Percentiles rank a stretch among this genome's conserved stretches.
phyloP scores from a whole-genome alignment of 495 filamentous ascomycete genomes.

The Rostrohypoxylon terebratum region DNA sequence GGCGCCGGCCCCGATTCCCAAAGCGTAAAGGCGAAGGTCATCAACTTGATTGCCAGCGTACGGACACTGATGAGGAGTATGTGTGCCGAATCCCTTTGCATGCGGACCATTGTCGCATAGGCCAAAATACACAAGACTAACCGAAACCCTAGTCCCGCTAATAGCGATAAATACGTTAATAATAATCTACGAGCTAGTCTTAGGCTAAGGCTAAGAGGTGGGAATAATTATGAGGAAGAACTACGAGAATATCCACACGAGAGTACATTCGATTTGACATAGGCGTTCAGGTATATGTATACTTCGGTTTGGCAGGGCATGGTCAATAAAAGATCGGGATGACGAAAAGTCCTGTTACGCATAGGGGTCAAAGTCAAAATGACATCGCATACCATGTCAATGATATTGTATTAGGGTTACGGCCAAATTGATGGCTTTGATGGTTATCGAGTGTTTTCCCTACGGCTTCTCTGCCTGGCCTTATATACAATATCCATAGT shows the following conservation, averaged over 20 bases:
- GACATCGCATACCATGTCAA: not conserved
- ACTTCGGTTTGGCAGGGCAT: constrained; percentile 25
- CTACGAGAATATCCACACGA: constrained; percentile 20
- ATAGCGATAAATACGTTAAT: constrained; percentile 92
- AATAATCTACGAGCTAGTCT: constrained; percentile 87
- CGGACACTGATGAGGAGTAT: constrained; percentile 94
- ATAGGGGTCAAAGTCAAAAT: constrained; percentile 24
- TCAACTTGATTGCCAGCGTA: constrained; percentile 91
- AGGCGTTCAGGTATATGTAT: constrained; percentile 42
- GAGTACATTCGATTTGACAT: constrained; percentile 29
- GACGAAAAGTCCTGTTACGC: not conserved
- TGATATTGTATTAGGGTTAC: constrained; percentile 1
- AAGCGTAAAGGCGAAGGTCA: constrained; percentile 86
- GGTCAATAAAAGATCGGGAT: constrained; percentile 18
- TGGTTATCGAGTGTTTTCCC: constrained; percentile 23
- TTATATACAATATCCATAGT: constrained; percentile 38
- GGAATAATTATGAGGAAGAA: not conserved
- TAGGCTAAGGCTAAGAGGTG: constrained; percentile 67
- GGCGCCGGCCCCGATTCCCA: constrained; percentile 73
- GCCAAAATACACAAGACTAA: constrained; percentile 17
- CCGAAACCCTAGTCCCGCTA: constrained; percentile 76
- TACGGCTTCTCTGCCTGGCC: constrained; percentile 7
- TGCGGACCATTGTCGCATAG: not conserved
- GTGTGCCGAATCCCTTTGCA: constrained; percentile 57
- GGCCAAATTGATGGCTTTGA: constrained; percentile 12